Evolutionary conservation across 164 flowering plant species (phyloP).

Genomic region (Protea cynaroides): DNA sequence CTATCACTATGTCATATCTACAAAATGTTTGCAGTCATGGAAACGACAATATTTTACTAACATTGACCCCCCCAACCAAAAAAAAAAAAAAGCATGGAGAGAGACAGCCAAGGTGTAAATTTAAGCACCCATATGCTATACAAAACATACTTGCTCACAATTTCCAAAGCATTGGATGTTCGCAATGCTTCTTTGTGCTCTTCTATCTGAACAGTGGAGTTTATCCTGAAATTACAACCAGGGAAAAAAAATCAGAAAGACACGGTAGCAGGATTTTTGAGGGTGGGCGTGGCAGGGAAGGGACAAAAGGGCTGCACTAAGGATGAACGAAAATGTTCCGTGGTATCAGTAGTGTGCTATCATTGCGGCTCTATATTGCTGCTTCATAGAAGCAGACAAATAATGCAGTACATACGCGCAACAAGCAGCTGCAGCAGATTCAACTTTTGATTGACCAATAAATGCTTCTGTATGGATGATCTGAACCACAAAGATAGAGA

Average conservation of each 20-base stretch:
- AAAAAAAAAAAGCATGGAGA: not conserved
- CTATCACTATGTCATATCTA: slow-evolving; percentile 86
- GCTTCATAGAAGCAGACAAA: not conserved
- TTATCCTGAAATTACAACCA: slow-evolving; percentile 72
- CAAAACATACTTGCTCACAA: slow-evolving; percentile 81
- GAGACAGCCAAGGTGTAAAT: not conserved
- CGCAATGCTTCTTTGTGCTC: slow-evolving; percentile 74
- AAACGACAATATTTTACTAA: slow-evolving; percentile 11
- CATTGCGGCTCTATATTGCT: not conserved
- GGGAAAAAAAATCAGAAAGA: not conserved
- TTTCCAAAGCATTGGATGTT: slow-evolving; percentile 81
- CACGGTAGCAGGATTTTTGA: not conserved
- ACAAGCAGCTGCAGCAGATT: slow-evolving; percentile 96
- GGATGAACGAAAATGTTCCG: not conserved
- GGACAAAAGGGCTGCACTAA: no score
- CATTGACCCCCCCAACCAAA: not conserved
- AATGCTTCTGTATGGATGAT: slow-evolving; percentile 84
- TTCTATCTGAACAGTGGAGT: slow-evolving; percentile 67
- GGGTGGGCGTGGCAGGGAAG: no score
- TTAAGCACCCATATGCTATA: not conserved
- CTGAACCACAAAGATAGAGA: slow-evolving; percentile 26
- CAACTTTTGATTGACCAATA: slow-evolving; percentile 84
- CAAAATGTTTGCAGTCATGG: slow-evolving; percentile 25
- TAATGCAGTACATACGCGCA: slow-evolving; percentile 47
- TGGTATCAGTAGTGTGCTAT: not conserved